Conservation (phyloP, 2,329 filamentous ascomycete species). For the Ophiostoma quercus region DNA sequence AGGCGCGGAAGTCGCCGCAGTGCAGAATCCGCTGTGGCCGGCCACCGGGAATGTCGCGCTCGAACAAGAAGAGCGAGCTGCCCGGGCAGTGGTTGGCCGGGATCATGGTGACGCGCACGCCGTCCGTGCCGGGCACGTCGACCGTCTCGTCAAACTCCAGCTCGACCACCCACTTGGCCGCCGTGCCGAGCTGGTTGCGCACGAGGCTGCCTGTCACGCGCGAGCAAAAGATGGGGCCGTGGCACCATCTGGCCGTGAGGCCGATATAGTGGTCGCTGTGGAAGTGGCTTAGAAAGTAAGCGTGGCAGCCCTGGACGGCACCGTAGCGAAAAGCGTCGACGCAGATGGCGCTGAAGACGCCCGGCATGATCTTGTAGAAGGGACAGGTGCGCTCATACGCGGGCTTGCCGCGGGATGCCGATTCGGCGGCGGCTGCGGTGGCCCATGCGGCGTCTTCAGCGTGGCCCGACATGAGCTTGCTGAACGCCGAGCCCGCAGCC, state of each 20-base stretch:
- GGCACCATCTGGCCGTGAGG: constrained; percentile 78
- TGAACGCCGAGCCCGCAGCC: constrained; percentile 66
- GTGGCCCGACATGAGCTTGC: constrained; percentile 86
- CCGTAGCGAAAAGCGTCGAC: constrained; percentile 97
- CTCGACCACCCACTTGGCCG: constrained; percentile 76
- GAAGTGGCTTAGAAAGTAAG: constrained; percentile 96
- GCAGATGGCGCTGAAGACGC: constrained; percentile 67
- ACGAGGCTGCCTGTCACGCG: constrained; percentile 87
- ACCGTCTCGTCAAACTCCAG: constrained; percentile 77
- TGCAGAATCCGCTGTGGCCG: constrained; percentile 78
- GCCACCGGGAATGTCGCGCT: constrained; percentile 60
- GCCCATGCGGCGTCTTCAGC: constrained; percentile 89
- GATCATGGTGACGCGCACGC: constrained; percentile 88
- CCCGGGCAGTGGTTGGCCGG: constrained; percentile 95
- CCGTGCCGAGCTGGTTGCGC: constrained; percentile 76
- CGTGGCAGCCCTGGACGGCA: constrained; percentile 82
- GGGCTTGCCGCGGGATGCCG: constrained; percentile 72
- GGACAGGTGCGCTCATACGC: constrained; percentile 88
- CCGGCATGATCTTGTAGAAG: constrained; percentile 97
- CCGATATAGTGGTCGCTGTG: constrained; percentile 98
- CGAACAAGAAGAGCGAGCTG: constrained; percentile 87
- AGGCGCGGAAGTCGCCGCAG: constrained; percentile 93
- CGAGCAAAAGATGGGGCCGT: constrained; percentile 96
- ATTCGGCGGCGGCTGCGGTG: constrained; percentile 73
- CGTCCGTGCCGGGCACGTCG: constrained; percentile 75